These are phyloP conservation scores for Fusarium domesticum DNA, from an alignment of 2,329 filamentous ascomycete genomes.

Conservation along the genomic window DNA sequence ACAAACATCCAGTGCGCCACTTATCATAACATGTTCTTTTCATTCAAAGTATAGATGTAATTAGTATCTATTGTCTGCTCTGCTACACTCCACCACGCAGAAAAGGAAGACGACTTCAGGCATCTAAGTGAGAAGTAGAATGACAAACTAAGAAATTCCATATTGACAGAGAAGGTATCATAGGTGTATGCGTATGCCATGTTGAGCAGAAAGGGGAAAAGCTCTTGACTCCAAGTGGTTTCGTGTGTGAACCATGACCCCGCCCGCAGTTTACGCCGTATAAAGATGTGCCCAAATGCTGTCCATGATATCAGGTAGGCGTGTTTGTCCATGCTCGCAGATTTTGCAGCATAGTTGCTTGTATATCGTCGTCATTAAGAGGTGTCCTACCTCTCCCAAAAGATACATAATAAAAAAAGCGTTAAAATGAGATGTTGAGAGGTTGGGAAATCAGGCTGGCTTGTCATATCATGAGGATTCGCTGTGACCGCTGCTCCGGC, in stretches of 20 bases:
- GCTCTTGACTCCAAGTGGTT: constrained; percentile 23
- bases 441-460: neutral
- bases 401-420: neutral
- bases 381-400: constrained; percentile 6
- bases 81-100: neutral
- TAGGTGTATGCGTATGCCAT: constrained; percentile 23
- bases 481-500: constrained; percentile 25
- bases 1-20: neutral
- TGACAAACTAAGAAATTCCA: constrained; percentile 11
- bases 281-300: constrained; percentile 13
- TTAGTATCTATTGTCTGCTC: neutral
- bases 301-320: constrained; percentile 12
- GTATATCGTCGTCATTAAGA: constrained; percentile 26
- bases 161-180: constrained; percentile 24
- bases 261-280: constrained; percentile 25
- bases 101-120: constrained; percentile 7
- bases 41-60: neutral
- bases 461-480: constrained; percentile 25
- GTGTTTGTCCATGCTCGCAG: constrained; percentile 8
- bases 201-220: constrained; percentile 8
- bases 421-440: constrained; percentile 2
- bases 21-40: neutral
- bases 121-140: constrained; percentile 9
- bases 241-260: constrained; percentile 16
- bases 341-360: constrained; percentile 6